Evolutionary conservation across 116 monocot species (phyloP).

Genomic region (Posidonia oceanica): DNA sequence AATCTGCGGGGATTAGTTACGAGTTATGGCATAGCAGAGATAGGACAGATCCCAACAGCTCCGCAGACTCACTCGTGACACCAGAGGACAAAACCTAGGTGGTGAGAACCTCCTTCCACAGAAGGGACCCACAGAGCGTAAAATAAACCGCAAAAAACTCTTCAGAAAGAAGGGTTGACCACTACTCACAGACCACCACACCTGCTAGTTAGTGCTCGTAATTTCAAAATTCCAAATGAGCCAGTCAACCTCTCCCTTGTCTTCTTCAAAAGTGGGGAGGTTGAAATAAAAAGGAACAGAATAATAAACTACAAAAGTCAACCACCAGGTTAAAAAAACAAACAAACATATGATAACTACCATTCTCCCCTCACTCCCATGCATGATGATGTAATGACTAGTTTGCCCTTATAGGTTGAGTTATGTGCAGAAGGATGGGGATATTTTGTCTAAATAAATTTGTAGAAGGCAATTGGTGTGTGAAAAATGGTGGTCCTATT

Average conservation of each 20-base stretch:
- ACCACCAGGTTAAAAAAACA: background rate
- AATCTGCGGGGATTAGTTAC: background rate
- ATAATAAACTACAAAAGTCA: background rate
- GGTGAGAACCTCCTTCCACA: background rate
- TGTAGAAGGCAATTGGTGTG: too few species aligned
- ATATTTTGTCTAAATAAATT: too few species aligned
- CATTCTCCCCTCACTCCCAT: background rate
- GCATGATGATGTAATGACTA: background rate
- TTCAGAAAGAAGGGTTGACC: background rate
- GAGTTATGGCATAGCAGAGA: background rate
- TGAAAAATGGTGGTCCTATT: too few species aligned
- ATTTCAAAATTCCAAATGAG: slow-evolving; percentile 8
- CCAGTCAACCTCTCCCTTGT: slow-evolving; percentile 7
- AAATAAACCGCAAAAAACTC: background rate
- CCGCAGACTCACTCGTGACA: background rate
- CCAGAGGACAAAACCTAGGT: background rate
- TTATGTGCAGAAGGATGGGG: too few species aligned
- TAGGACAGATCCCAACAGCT: background rate
- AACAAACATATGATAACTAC: background rate
- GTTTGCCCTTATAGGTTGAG: too few species aligned
- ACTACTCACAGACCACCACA: background rate
- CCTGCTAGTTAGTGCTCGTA: background rate
- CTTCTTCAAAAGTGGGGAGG: slow-evolving; percentile 3
- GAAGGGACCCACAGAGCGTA: background rate
- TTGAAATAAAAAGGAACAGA: background rate